Base-by-base conservation (phyloP, 176 grass and related monocot genomes). In the Aechmea fasciata region DNA sequence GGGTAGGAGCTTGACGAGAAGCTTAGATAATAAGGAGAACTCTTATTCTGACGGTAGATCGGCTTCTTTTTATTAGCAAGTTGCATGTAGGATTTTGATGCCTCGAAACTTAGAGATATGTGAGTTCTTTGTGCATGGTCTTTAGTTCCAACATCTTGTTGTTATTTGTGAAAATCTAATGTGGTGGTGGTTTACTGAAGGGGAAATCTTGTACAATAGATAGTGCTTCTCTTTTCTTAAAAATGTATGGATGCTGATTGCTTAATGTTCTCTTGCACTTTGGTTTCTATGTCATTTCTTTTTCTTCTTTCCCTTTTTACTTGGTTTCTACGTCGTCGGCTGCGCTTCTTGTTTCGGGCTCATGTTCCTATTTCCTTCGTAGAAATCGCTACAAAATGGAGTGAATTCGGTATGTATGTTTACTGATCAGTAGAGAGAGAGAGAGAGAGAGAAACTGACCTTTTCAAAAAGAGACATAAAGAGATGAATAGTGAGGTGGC, bases 21-120 rank as follows among this genome's bases (percentile, higher is more conserved):
- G 68, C 73, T 66, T 86, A 51, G 87, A 89, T 49, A 96, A 89
- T 49, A 96, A 81, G 78, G 88, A 96, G 72, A 91, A 96, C 68
- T 80, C 72, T 69, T 63, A 41, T 72, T 83, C 79, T 81, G 84
- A 72, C n/a, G n/a, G 50, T 11, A 64, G 54, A 49, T 12, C 28
- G 15, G 69, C 75, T 77, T 64, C 64, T 67, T 81, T 70, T 50
- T 63, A 28, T 67, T 78, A 48, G 54, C 9, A 41, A 75, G 11
- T 67, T 63, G 15, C 55, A 61, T 61, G 55, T 61, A 7, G 14
- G 17, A 61, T 6, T 59, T 20, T 59, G 55, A 9, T 59, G 54
- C 11, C 18, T 8, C 3, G 14, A 18, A 57, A 57, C 53, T 55
- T 55, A 14, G 52, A 12, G 15, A n/a, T 55, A 10, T 1, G 52